Evolutionary conservation across 495 filamentous ascomycete species (phyloP), one percentile per base, ranked within the genome.

Genomic region (Pseudevernia furfuracea): DNA sequence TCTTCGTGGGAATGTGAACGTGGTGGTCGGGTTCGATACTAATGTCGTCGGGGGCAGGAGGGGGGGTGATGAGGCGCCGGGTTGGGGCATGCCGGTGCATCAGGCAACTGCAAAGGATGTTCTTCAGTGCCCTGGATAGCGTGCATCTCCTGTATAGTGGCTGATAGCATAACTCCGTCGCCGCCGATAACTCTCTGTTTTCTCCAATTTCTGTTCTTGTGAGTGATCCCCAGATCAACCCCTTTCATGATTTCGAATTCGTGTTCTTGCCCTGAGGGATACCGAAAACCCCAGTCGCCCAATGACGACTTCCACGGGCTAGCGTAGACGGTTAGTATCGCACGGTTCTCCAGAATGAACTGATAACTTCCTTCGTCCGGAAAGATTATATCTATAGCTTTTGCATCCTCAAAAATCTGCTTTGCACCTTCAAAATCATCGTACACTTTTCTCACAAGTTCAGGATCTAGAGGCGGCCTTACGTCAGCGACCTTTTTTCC

Each of bases 201-300:
- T 70, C 58, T 63, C 14, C 8, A 21, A 21, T n/a, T 66, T 68
- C 61, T 63, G 15, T 36, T 38, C 19, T 46, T 60, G 68, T 92
- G 87, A 0, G 88, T 89, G 46, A 92, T 83, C 15, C 81, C 78
- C 1, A 90, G 69, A 66, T 92, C 85, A 19, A 82, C 74, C 6
- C 73, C 70, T 1, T 72, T 63, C 12, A 23, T 52, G 63, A 86
- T 74, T n/a, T 58, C 25, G 73, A 85, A 81, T 62, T 73, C 36
- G 69, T 80, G 82, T 8, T 80, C 80, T 15, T 79, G 58, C 28
- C 76, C 43, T 1, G 73, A 77, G 17, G 69, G 46, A 70, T 88
- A 89, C 39, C 83, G 79, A 66, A 89, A 90, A 0, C 79, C 86
- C 78, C 79, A 82, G 53, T 78, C 76, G 11, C 75, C 76, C 21